Conservation (phyloP, 257 asterid species). For the Parsonsia alboflavescens region DNA sequence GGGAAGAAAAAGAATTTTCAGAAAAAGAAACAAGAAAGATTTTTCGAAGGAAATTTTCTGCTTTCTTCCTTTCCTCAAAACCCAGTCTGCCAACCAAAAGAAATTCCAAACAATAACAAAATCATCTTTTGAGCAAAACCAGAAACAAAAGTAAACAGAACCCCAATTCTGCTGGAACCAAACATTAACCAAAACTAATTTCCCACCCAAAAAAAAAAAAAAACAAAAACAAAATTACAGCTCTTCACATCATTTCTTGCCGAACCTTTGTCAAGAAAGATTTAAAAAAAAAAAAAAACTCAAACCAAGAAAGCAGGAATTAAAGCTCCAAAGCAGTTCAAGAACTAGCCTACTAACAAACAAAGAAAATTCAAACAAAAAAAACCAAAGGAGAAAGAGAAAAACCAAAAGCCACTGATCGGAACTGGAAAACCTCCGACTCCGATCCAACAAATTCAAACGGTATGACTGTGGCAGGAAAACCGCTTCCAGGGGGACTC, state of each 20-base stretch:
- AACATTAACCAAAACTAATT: not conserved
- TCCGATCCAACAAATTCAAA: not conserved
- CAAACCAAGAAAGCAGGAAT: not conserved
- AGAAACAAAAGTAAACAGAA: not conserved
- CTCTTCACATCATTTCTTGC: too few relatives aligned
- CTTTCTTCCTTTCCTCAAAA: not conserved
- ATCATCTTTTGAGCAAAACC: not conserved
- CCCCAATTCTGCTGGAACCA: not conserved
- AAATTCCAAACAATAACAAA: not conserved
- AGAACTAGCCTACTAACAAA: constrained; percentile 15
- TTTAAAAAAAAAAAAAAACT: too few relatives aligned
- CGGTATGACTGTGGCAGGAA: constrained; percentile 9
- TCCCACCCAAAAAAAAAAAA: not conserved
- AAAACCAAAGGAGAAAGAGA: not conserved
- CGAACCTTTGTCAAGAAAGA: not conserved
- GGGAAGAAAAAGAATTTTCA: not conserved
- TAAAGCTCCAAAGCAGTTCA: not conserved
- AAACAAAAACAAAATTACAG: too few relatives aligned
- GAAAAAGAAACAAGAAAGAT: not conserved
- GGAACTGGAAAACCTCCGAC: constrained; percentile 14
- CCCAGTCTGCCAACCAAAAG: not conserved
- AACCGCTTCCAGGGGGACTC: constrained; percentile 22
- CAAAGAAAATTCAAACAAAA: not conserved
- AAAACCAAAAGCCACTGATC: not conserved
- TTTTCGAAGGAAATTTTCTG: not conserved